Evolutionary conservation across 352 stramenopile genomes (phyloP).

Genomic region (Pythium plurisporium): DNA sequence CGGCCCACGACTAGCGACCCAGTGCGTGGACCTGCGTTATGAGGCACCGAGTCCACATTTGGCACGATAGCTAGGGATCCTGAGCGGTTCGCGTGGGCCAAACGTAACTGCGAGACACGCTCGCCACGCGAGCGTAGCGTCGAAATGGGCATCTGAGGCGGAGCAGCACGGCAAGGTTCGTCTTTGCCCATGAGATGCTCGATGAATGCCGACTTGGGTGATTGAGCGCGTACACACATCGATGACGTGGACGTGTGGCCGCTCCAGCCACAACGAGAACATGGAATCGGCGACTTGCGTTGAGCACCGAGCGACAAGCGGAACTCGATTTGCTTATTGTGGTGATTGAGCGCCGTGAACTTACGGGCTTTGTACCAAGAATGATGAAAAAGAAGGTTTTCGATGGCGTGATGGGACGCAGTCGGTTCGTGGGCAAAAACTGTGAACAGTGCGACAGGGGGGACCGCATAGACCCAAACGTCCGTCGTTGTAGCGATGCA

Average conservation of each 20-base stretch:
- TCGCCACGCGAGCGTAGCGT: neutral
- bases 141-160: too few species aligned
- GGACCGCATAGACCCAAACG: conserved; percentile 27
- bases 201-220: conserved; percentile 17
- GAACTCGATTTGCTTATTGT: conserved; percentile 41
- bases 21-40: neutral
- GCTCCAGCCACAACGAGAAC: conserved; percentile 50
- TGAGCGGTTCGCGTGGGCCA: neutral
- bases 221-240: conserved; percentile 30
- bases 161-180: too few species aligned
- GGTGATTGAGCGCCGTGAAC: conserved; percentile 55
- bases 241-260: conserved; percentile 48
- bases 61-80: neutral
- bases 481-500: conserved; percentile 35
- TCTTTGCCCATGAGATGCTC: conserved; percentile 15
- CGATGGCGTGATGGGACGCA: conserved; percentile 30
- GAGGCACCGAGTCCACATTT: neutral
- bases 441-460: conserved; percentile 31
- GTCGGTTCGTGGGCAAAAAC: conserved; percentile 35
- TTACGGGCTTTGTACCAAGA: conserved; percentile 51
- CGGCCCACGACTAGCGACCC: neutral
- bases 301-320: conserved; percentile 38
- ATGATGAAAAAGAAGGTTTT: conserved; percentile 37
- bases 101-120: conserved; percentile 5
- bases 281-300: conserved; percentile 42